phyloP scores from a whole-genome alignment of 352 stramenopile genomes.

The Aphanomyces euteiches region DNA sequence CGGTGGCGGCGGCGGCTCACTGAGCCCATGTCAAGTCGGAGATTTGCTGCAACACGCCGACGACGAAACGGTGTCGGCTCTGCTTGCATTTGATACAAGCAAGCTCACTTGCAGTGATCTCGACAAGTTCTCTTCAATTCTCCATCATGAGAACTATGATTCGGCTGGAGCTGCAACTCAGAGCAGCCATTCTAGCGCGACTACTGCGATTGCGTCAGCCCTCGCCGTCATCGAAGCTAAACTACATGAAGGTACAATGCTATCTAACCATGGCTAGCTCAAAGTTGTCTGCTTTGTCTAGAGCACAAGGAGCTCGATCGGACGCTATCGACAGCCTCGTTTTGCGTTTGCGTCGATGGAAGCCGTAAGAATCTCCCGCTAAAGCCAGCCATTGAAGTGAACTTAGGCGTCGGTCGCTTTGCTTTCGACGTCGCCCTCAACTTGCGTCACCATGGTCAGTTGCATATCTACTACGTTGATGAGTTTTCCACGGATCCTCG shows the following conservation, averaged over 20 bases:
- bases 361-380: neutral
- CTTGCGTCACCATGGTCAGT: conserved; percentile 1
- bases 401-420: neutral
- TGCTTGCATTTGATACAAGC: conserved; percentile 4
- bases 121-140: conserved; percentile 2
- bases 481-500: conserved; percentile 14
- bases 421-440: conserved; percentile 10
- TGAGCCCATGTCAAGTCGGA: conserved; percentile 4
- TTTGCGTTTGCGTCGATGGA: conserved; percentile 25
- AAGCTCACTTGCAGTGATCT: neutral
- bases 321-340: conserved; percentile 11
- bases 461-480: conserved; percentile 21
- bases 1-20: neutral
- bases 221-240: neutral
- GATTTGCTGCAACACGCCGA: conserved; percentile 11
- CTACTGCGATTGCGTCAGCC: neutral
- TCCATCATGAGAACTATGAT: conserved; percentile 14
- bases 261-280: no score
- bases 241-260: neutral
- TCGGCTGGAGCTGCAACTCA: neutral
- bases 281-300: neutral
- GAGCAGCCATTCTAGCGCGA: no score
- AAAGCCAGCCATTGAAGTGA: neutral
- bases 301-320: neutral
- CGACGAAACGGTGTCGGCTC: conserved; percentile 17